phyloP scores from a whole-genome alignment of 2,329 filamentous ascomycete species.

The Xylariaceae sp. region DNA sequence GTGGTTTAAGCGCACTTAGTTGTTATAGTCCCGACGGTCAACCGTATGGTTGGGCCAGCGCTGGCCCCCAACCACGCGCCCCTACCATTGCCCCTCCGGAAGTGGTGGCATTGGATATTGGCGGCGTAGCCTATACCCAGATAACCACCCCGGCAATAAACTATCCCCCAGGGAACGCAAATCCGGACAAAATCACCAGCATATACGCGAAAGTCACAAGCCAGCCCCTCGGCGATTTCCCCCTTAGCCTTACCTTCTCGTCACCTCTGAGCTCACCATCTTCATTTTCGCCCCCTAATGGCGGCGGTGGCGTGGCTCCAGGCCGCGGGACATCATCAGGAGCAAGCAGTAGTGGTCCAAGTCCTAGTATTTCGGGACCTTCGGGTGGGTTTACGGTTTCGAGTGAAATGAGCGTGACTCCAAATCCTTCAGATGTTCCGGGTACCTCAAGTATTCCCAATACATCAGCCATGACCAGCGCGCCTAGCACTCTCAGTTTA shows the following conservation, averaged over 20 bases:
- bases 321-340: slow-evolving; percentile 12
- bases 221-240: slow-evolving; percentile 27
- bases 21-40: slow-evolving; percentile 41
- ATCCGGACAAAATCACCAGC: slow-evolving; percentile 22
- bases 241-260: slow-evolving; percentile 18
- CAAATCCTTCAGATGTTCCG: background rate
- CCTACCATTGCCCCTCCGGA: slow-evolving; percentile 26
- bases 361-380: background rate
- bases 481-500: background rate
- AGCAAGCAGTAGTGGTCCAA: slow-evolving; percentile 8
- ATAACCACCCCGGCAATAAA: slow-evolving; percentile 26
- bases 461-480: background rate
- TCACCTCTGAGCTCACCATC: slow-evolving; percentile 8
- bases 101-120: slow-evolving; percentile 24
- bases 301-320: slow-evolving; percentile 12
- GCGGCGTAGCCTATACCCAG: slow-evolving; percentile 28
- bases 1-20: slow-evolving; percentile 44
- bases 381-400: slow-evolving; percentile 1
- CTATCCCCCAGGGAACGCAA: slow-evolving; percentile 24
- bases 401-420: background rate
- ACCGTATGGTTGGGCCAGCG: slow-evolving; percentile 33
- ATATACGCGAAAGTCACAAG: slow-evolving; percentile 24
- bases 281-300: slow-evolving; percentile 13
- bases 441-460: background rate
- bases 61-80: slow-evolving; percentile 28